A percentile compares a stretch with the other conserved stretches of the same genome.
phyloP scores from a whole-genome alignment of 2,329 filamentous ascomycete genomes.

The Alternaria sp. region DNA sequence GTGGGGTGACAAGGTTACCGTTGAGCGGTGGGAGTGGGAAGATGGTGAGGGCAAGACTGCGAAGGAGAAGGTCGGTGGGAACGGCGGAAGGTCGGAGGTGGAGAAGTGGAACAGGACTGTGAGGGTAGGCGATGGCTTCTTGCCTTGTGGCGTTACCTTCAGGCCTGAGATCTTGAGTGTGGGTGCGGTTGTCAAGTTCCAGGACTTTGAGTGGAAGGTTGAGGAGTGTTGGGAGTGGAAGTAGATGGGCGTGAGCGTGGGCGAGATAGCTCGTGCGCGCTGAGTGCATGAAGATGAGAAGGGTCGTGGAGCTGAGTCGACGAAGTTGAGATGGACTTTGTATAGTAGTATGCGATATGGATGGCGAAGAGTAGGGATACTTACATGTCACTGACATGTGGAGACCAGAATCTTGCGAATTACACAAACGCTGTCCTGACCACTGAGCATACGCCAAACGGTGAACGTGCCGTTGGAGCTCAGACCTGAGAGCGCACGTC shows the following conservation, averaged over 20 bases:
- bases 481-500: background rate
- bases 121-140: conserved; percentile 47
- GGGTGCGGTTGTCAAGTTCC: conserved; percentile 41
- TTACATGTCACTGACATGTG: no score
- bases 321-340: background rate
- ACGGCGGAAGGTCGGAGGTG: background rate
- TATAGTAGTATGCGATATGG: background rate
- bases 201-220: conserved; percentile 47
- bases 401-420: background rate
- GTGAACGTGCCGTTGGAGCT: background rate
- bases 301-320: background rate
- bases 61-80: conserved; percentile 1
- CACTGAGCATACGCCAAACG: background rate
- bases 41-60: background rate
- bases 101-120: conserved; percentile 47
- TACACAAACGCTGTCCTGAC: background rate
- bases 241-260: background rate
- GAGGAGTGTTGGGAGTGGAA: conserved; percentile 45
- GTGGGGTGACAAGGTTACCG: conserved; percentile 50
- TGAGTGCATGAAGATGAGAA: background rate
- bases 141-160: conserved; percentile 51
- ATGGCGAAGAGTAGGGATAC: background rate
- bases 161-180: conserved; percentile 34
- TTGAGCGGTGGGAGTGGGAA: conserved; percentile 63
- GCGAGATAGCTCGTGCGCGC: background rate